A percentile compares a stretch with the other conserved stretches of the same genome.
Evolutionary conservation across 208 protist species (phyloP).

Genomic region (Crithidia bombi): DNA sequence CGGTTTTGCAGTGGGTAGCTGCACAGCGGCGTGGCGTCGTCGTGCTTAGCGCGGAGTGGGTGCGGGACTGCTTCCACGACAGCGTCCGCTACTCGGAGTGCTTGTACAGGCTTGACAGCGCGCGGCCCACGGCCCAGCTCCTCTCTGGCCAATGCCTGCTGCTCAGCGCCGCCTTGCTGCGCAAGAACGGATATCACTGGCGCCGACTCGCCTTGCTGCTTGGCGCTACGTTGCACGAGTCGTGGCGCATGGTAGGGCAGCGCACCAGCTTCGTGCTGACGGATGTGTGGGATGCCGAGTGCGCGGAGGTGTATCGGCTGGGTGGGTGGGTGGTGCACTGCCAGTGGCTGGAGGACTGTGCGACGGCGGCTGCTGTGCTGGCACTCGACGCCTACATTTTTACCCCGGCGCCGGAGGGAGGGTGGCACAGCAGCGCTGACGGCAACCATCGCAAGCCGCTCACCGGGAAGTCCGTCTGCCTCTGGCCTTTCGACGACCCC

Average conservation of each 20-base stretch:
- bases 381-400: conserved; percentile 32
- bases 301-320: conserved; percentile 22
- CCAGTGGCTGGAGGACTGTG: conserved; percentile 36
- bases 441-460: background rate
- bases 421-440: background rate
- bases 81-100: conserved; percentile 28
- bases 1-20: background rate
- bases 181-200: background rate
- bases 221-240: conserved; percentile 25
- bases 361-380: conserved; percentile 25
- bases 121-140: conserved; percentile 7
- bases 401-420: background rate
- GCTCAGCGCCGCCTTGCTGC: background rate
- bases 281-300: conserved; percentile 23
- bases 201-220: conserved; percentile 21
- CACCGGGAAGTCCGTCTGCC: background rate
- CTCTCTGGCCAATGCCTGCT: conserved; percentile 25
- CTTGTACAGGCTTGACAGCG: conserved; percentile 16
- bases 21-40: background rate
- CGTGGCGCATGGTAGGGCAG: conserved; percentile 18
- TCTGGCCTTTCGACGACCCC: background rate
- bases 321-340: conserved; percentile 32
- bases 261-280: conserved; percentile 32
- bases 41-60: conserved; percentile 22
- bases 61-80: conserved; percentile 26